Evolutionary conservation across 306 rosid species (phyloP).

Genomic region (Cucurbita argyrosperma): DNA sequence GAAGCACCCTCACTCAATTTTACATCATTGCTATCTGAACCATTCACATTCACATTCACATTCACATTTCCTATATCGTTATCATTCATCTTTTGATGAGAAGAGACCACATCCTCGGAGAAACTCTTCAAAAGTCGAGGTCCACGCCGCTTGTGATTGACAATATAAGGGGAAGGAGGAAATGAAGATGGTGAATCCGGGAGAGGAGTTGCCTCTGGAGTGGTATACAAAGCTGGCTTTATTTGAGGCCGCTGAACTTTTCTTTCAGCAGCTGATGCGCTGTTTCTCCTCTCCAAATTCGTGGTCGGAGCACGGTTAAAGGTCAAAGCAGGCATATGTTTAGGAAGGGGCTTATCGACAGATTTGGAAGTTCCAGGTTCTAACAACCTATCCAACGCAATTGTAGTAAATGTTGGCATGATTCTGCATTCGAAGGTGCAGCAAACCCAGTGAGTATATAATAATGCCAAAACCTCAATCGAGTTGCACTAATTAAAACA

Average conservation of each 20-base stretch:
- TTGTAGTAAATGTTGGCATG: constrained; percentile 72
- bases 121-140: constrained; percentile 71
- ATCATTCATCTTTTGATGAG: constrained; percentile 12
- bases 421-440: constrained; percentile 26
- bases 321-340: constrained; percentile 31
- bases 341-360: constrained; percentile 38
- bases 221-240: constrained; percentile 72
- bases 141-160: constrained; percentile 94
- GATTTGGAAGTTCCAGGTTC: constrained; percentile 65
- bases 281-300: constrained; percentile 46
- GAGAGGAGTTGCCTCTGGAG: constrained; percentile 73
- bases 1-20: constrained; percentile 29
- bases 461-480: neutral
- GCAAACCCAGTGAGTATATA: neutral
- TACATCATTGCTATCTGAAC: constrained; percentile 20
- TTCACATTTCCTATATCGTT: constrained; percentile 16
- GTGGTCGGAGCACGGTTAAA: constrained; percentile 22
- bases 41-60: neutral
- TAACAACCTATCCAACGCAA: constrained; percentile 76
- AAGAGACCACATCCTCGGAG: constrained; percentile 43
- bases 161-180: constrained; percentile 80
- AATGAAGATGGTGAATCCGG: constrained; percentile 76
- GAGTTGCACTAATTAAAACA: neutral
- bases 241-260: constrained; percentile 48
- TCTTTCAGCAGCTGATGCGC: constrained; percentile 20